Evolutionary conservation across 495 filamentous ascomycete genomes (phyloP), one percentile per base, ranked within the genome.

Genomic region (Penicillium soppii): DNA sequence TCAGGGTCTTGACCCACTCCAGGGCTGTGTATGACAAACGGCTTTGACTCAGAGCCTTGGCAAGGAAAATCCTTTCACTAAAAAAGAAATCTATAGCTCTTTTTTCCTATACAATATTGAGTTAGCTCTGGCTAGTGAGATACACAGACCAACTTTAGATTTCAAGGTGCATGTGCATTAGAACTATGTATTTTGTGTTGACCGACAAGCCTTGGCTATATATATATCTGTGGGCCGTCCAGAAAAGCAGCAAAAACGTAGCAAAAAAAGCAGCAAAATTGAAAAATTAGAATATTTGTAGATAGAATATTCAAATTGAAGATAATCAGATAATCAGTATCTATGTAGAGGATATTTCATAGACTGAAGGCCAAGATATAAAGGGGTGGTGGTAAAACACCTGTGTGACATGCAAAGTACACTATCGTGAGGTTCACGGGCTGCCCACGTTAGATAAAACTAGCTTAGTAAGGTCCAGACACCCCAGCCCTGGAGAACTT

Each of bases 91-190:
- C 4, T 22, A 22, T 9, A 47, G 32, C 32, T 47, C n/a, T 43
- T 15, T 30, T 33, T 33, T n/a, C n/a, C n/a, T n/a, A n/a, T n/a
- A n/a, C n/a, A n/a, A n/a, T n/a, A 12, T 32, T 7, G 7, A 32
- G 7, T 19, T 40, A 23, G 47, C n/a, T 32, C 12, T 49, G 13
- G 17, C n/a, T 30, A 32, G 15, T 17, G 13, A 17, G 21, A 7
- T 20, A 49, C 36, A 49, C 46, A 41, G 46, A 41, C 46, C 36
- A 49, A 47, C 36, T 0, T n/a, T 40, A 7, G 47, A 49, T 25
- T 30, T 16, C n/a, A 37, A 9, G 21, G 22, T 36, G n/a, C 13
- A 47, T 16, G 7, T 46, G 29, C 20, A 25, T 35, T 37, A 37
- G 44, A 17, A 26, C 16, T 37, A 22, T 23, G 17, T 20, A 19